phyloP scores from a whole-genome alignment of 2,329 filamentous ascomycete species.

The Venturia oleaginea region DNA sequence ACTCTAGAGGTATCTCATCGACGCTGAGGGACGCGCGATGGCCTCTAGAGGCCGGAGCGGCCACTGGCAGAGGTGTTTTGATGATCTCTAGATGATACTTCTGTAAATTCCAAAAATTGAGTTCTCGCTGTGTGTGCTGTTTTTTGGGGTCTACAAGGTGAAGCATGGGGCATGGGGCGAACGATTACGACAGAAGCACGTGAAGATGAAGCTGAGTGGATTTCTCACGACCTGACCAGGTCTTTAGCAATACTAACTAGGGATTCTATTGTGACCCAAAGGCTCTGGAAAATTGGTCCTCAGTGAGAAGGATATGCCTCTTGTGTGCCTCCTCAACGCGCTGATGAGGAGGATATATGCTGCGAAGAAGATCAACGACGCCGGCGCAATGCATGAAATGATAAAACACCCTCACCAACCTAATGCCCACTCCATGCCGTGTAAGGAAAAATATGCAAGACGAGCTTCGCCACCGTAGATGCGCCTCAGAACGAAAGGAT shows the following conservation, averaged over 20 bases:
- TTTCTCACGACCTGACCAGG: neutral
- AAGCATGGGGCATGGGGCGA: neutral
- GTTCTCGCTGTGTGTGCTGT: too few relatives aligned
- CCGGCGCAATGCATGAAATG: neutral
- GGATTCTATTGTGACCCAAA: neutral
- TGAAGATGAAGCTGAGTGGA: neutral
- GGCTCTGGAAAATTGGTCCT: neutral
- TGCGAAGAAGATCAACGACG: slow-evolving; percentile 1
- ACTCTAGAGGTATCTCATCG: too few relatives aligned
- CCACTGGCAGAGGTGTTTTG: too few relatives aligned
- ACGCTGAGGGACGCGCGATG: too few relatives aligned
- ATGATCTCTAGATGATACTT: too few relatives aligned
- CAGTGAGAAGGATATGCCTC: neutral
- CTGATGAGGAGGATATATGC: neutral
- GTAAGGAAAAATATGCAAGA: neutral
- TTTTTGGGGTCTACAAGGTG: too few relatives aligned
- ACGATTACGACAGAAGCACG: neutral
- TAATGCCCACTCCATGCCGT: neutral
- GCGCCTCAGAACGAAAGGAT: neutral
- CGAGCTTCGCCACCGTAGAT: neutral
- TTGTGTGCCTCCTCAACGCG: neutral
- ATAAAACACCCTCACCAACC: neutral
- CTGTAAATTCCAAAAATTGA: too few relatives aligned
- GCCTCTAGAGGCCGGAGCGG: too few relatives aligned
- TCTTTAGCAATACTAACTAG: neutral